Evolutionary conservation across 2,329 filamentous ascomycete genomes (phyloP).

Genomic region (Huntiella abstrusa): DNA sequence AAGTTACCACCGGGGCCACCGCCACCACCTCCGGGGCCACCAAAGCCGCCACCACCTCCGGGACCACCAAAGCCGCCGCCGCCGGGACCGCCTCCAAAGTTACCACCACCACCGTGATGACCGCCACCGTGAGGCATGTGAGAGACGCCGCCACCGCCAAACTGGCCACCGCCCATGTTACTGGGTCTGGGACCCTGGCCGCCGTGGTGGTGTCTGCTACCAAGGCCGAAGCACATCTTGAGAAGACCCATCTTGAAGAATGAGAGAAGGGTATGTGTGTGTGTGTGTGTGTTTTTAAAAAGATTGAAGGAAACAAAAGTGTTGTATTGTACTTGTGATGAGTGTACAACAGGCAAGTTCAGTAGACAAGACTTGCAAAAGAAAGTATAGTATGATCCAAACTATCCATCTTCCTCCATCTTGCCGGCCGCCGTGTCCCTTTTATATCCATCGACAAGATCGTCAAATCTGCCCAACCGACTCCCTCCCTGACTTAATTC

Average conservation of each 20-base stretch:
- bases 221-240: conserved; percentile 1
- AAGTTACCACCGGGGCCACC: not conserved
- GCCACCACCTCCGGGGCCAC: not conserved
- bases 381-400: not conserved
- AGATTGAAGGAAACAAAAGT: not conserved
- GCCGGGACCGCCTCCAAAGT: not conserved
- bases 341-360: not conserved
- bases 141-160: not conserved
- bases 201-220: not conserved
- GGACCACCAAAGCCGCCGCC: no score
- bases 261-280: not conserved
- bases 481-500: not conserved
- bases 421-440: not conserved
- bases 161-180: not conserved
- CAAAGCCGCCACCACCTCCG: no score
- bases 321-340: not conserved
- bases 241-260: not conserved
- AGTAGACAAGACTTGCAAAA: not conserved
- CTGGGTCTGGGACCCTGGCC: conserved; percentile 11
- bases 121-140: conserved; percentile 1
- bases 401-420: not conserved
- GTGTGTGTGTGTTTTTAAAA: not conserved
- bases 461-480: not conserved
- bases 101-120: conserved; percentile 1
- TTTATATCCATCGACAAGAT: not conserved